These are phyloP conservation scores for Phialophora macrospora DNA, from an alignment of 2,329 filamentous ascomycete genomes.

Conservation along the genomic window DNA sequence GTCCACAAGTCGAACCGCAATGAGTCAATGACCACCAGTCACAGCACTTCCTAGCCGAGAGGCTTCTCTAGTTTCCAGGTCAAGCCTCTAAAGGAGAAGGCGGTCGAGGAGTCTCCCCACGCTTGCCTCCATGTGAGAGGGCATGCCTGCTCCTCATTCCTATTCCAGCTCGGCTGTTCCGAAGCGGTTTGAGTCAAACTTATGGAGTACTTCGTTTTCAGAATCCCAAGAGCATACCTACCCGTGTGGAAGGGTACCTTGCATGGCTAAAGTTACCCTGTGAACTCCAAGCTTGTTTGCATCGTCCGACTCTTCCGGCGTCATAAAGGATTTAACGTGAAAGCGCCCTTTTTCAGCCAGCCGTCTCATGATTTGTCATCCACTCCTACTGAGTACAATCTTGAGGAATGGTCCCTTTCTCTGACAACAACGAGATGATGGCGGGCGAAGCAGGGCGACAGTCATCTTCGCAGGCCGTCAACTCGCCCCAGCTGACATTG, in stretches of 20 bases:
- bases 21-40: not conserved
- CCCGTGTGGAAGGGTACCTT: not conserved
- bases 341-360: slow-evolving; percentile 11
- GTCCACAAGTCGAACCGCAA: not conserved
- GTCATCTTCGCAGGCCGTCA: not conserved
- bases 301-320: slow-evolving; percentile 4
- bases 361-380: not conserved
- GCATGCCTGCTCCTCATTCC: slow-evolving; percentile 3
- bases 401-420: not conserved
- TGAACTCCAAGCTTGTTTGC: not conserved
- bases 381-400: not conserved
- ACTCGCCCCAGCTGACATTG: not conserved
- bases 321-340: slow-evolving; percentile 16
- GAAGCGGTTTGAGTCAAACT: not conserved
- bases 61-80: slow-evolving; percentile 3
- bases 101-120: slow-evolving; percentile 7
- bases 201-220: not conserved
- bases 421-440: not conserved
- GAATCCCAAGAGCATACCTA: not conserved
- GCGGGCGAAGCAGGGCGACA: not conserved
- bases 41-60: not conserved
- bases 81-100: not conserved
- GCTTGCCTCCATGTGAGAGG: slow-evolving; percentile 6
- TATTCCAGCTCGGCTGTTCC: slow-evolving; percentile 7
- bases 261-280: not conserved